Conservation (phyloP, 2,329 filamentous ascomycete species). For the Xylariaceae sp. region DNA sequence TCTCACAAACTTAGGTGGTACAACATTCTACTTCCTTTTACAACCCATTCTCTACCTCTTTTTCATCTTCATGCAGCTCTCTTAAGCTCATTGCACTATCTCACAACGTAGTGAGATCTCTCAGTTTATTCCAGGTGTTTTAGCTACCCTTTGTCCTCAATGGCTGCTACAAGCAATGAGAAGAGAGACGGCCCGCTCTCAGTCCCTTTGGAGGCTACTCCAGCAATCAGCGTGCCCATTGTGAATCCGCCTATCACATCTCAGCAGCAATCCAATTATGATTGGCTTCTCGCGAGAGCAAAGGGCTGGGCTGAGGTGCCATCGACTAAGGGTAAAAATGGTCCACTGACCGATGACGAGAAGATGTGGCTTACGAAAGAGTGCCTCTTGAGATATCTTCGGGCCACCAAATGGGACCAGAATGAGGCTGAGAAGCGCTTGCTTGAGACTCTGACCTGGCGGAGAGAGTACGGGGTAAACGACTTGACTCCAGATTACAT, state of each 20-base stretch:
- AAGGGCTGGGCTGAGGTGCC: constrained; percentile 74
- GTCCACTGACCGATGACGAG: constrained; percentile 78
- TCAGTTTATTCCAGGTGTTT: neutral
- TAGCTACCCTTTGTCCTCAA: neutral
- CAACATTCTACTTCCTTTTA: constrained; percentile 1
- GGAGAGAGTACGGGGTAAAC: constrained; percentile 86
- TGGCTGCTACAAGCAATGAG: constrained; percentile 31
- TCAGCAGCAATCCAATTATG: constrained; percentile 85
- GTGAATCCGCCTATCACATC: constrained; percentile 67
- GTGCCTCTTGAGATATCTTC: constrained; percentile 89
- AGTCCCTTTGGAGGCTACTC: constrained; percentile 66
- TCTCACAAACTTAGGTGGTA: neutral
- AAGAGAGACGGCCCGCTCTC: constrained; percentile 43
- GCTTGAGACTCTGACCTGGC: constrained; percentile 82
- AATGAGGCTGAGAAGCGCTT: constrained; percentile 80
- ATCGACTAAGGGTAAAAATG: constrained; percentile 60
- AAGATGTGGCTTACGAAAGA: constrained; percentile 91
- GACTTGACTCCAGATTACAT: constrained; percentile 85
- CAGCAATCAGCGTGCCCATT: constrained; percentile 63
- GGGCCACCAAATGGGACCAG: constrained; percentile 89
- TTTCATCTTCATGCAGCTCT: neutral
- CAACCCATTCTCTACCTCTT: neutral
- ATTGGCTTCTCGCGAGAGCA: constrained; percentile 73
- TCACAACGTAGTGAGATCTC: too few relatives aligned
- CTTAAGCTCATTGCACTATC: neutral